These are phyloP conservation scores for Coprinopsis sp. DNA, from an alignment of 768 basidiomycete species.

Conservation along the genomic window DNA sequence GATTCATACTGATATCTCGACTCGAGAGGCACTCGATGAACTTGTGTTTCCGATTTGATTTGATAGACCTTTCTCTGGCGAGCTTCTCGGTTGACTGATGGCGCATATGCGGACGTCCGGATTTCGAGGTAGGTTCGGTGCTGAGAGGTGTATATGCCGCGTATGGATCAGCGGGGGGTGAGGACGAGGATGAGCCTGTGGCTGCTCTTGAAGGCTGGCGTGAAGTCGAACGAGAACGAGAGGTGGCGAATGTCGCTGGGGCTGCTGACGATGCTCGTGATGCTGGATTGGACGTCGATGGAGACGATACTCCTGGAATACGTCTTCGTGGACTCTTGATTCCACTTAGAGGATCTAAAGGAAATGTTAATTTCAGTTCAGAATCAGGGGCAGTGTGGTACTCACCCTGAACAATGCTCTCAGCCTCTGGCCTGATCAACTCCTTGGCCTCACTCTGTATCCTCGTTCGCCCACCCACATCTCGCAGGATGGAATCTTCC, in stretches of 20 bases:
- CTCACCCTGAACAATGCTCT: constrained; percentile 75
- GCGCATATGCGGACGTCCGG: too few relatives aligned
- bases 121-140: too few relatives aligned
- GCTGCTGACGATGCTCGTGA: constrained; percentile 22
- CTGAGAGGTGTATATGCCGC: too few relatives aligned
- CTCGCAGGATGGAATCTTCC: constrained; percentile 2
- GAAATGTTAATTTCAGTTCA: constrained; percentile 10
- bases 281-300: too few relatives aligned
- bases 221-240: too few relatives aligned
- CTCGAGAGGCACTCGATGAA: constrained; percentile 75
- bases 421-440: constrained; percentile 59
- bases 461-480: constrained; percentile 36
- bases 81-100: constrained; percentile 51
- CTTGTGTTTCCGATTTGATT: constrained; percentile 72
- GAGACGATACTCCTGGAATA: too few relatives aligned
- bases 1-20: constrained; percentile 81
- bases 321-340: constrained; percentile 38
- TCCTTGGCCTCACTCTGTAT: constrained; percentile 17
- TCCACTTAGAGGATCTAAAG: constrained; percentile 56
- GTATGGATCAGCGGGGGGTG: too few relatives aligned
- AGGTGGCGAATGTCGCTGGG: constrained; percentile 18
- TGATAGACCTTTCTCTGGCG: constrained; percentile 70
- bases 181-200: too few relatives aligned
- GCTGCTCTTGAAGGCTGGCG: too few relatives aligned
- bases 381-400: constrained; percentile 9